Conservation (phyloP, 371 early-diverging fungal genomes). For the Saksenaea vasiformis region DNA sequence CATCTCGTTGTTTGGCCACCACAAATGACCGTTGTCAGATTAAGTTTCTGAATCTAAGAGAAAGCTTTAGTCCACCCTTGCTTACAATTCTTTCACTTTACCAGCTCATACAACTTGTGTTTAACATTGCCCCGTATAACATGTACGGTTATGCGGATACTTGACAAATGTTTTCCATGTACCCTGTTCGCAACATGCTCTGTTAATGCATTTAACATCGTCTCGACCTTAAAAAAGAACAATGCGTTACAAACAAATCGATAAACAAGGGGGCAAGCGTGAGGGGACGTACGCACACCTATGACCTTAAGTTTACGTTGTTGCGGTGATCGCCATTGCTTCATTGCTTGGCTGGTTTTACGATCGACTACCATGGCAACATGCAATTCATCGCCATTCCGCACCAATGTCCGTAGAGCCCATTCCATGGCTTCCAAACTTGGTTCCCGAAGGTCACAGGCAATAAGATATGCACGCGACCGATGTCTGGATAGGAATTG, state of each 20-base stretch:
- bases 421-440: conserved; percentile 53
- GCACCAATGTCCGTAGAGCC: conserved; percentile 60
- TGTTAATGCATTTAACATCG: conserved; percentile 29
- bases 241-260: background rate
- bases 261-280: too few species aligned
- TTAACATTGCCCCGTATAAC: conserved; percentile 56
- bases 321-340: conserved; percentile 15
- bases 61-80: background rate
- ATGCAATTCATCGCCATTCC: conserved; percentile 56
- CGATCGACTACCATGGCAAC: conserved; percentile 50
- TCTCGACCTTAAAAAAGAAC: conserved; percentile 21
- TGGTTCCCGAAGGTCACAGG: conserved; percentile 48
- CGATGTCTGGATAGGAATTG: background rate
- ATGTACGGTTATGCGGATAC: conserved; percentile 11
- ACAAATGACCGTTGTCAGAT: conserved; percentile 58
- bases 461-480: conserved; percentile 35
- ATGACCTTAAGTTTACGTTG: background rate
- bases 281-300: background rate
- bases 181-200: conserved; percentile 24
- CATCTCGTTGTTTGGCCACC: conserved; percentile 57
- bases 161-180: background rate
- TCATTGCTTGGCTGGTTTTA: conserved; percentile 34
- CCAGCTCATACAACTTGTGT: conserved; percentile 42
- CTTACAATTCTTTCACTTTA: conserved; percentile 8
- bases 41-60: conserved; percentile 48